Conservation (phyloP, 106 monocot species). For the Apostasia ramifera region DNA sequence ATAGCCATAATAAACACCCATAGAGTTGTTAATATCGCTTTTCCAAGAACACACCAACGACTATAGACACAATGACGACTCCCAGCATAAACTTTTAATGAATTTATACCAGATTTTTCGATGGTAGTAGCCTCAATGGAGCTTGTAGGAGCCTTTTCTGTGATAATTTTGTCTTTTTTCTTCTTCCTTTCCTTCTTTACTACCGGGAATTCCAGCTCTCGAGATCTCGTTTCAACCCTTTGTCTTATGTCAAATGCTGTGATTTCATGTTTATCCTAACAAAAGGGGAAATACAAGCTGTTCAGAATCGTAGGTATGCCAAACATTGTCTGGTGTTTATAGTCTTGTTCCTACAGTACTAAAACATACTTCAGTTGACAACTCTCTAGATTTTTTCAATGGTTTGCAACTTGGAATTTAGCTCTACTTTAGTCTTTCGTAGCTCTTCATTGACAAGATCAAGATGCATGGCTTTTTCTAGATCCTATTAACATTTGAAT, state of each 20-base stretch:
- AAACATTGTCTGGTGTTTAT: not conserved
- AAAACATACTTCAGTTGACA: not conserved
- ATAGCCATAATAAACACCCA: not conserved
- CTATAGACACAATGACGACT: conserved; percentile 60
- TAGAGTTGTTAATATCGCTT: conserved; percentile 50
- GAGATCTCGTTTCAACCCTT: conserved; percentile 23
- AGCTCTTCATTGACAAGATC: too few relatives aligned
- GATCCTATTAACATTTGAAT: too few relatives aligned
- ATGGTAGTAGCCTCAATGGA: not conserved
- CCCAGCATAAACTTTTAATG: conserved; percentile 64
- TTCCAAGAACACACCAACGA: conserved; percentile 66
- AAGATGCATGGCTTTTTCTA: too few relatives aligned
- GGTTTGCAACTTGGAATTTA: too few relatives aligned
- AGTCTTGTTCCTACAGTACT: not conserved
- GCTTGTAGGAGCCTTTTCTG: conserved; percentile 14
- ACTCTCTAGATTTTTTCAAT: not conserved
- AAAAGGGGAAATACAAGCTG: not conserved
- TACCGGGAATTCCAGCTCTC: conserved; percentile 27
- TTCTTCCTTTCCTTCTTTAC: conserved; percentile 27
- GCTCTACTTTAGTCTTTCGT: too few relatives aligned
- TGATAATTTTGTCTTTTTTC: conserved; percentile 7
- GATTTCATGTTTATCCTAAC: conserved; percentile 16
- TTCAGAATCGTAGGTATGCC: not conserved
- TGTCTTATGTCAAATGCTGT: not conserved
- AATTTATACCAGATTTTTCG: conserved; percentile 36